Conservation (phyloP, 2,329 filamentous ascomycete species). For the Trichoderma breve region DNA sequence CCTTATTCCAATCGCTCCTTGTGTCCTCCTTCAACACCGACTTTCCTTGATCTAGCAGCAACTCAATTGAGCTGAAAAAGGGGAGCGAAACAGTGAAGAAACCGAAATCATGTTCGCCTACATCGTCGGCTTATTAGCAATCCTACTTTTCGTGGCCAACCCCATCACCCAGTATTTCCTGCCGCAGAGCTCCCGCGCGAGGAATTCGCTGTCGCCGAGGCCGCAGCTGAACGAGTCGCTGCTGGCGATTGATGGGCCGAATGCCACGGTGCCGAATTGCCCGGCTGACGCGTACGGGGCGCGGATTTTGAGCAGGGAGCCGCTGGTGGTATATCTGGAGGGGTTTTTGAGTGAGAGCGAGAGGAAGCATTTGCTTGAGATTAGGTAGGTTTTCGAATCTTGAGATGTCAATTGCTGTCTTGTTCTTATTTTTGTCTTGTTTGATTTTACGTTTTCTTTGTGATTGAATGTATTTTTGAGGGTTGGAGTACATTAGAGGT, state of each 20-base stretch:
- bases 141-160: slow-evolving; percentile 44
- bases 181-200: slow-evolving; percentile 23
- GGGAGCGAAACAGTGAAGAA: neutral
- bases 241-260: slow-evolving; percentile 45
- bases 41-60: neutral
- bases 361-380: slow-evolving; percentile 46
- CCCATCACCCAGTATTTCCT: slow-evolving; percentile 42
- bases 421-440: neutral
- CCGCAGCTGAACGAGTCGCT: slow-evolving; percentile 51
- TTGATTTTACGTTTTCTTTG: neutral
- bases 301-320: slow-evolving; percentile 48
- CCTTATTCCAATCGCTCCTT: neutral
- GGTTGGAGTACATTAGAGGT: no score
- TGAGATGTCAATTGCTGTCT: neutral
- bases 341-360: slow-evolving; percentile 48
- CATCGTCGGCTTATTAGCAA: slow-evolving; percentile 41
- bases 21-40: neutral
- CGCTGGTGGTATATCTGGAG: slow-evolving; percentile 54
- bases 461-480: neutral
- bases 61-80: neutral
- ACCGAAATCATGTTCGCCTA: slow-evolving; percentile 46
- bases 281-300: slow-evolving; percentile 43
- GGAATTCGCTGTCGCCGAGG: slow-evolving; percentile 36
- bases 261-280: slow-evolving; percentile 39
- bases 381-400: slow-evolving; percentile 43